Evolutionary conservation across 805 yeast species (phyloP).

Genomic region (Suhomyces emberorum): DNA sequence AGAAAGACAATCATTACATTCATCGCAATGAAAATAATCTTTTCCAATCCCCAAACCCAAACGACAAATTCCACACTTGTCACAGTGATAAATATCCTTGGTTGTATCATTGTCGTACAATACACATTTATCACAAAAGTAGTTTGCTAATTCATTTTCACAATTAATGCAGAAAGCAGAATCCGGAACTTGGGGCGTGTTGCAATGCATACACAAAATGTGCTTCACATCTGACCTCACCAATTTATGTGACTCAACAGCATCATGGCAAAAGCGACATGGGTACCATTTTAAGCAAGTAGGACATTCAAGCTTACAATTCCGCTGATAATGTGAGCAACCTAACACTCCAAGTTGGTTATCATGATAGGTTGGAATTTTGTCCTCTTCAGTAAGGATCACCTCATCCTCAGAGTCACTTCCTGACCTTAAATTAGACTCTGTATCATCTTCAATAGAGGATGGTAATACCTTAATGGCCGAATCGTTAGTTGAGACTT

Average conservation of each 20-base stretch:
- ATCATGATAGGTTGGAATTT: slow-evolving; percentile 46
- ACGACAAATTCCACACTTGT: slow-evolving; percentile 89
- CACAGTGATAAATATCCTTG: slow-evolving; percentile 88
- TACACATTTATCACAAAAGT: slow-evolving; percentile 75
- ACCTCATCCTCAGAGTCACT: slow-evolving; percentile 33
- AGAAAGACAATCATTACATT: slow-evolving; percentile 84
- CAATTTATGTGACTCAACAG: slow-evolving; percentile 47
- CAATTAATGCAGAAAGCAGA: slow-evolving; percentile 67
- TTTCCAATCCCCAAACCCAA: slow-evolving; percentile 84
- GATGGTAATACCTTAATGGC: slow-evolving; percentile 1
- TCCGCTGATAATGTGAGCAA: slow-evolving; percentile 78
- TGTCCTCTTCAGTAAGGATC: slow-evolving; percentile 46
- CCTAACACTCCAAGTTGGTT: slow-evolving; percentile 53
- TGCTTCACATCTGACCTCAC: slow-evolving; percentile 56
- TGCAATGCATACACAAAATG: slow-evolving; percentile 79
- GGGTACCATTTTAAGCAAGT: slow-evolving; percentile 71
- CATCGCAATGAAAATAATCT: slow-evolving; percentile 88
- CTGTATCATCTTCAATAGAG: neutral
- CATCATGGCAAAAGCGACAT: slow-evolving; percentile 86
- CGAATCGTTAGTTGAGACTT: neutral
- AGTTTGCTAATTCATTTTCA: slow-evolving; percentile 62
- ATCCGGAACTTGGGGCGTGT: slow-evolving; percentile 69
- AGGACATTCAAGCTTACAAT: slow-evolving; percentile 80
- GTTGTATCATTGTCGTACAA: slow-evolving; percentile 76
- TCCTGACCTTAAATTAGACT: neutral